These are phyloP conservation scores for Solanum hybrid DNA, from an alignment of 305 asterid genomes.

Conservation along the genomic window DNA sequence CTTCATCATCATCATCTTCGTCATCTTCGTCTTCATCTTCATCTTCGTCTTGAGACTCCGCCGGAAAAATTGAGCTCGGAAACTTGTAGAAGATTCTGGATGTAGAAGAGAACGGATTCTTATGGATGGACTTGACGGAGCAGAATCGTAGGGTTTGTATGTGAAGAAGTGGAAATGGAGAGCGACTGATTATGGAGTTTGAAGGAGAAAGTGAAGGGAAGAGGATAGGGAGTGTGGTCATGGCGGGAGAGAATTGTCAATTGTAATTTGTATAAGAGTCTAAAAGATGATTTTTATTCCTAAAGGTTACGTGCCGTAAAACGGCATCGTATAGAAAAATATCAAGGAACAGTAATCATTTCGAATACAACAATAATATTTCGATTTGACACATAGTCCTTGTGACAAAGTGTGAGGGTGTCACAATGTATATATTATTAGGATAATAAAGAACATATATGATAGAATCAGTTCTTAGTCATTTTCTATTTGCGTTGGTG, in stretches of 20 bases:
- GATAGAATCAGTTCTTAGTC: neutral
- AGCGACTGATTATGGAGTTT: neutral
- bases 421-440: neutral
- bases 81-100: conserved; percentile 26
- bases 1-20: conserved; percentile 42
- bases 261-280: neutral
- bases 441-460: neutral
- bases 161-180: conserved; percentile 17
- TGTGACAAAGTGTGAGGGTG: neutral
- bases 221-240: conserved; percentile 31
- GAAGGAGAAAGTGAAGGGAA: conserved; percentile 17
- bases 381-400: neutral
- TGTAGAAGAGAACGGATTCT: neutral
- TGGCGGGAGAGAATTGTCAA: conserved; percentile 59
- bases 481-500: too few relatives aligned
- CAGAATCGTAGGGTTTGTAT: conserved; percentile 20
- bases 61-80: conserved; percentile 35
- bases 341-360: neutral
- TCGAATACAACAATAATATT: neutral
- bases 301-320: neutral
- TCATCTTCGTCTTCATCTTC: conserved; percentile 36
- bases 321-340: neutral
- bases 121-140: conserved; percentile 9
- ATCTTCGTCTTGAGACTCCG: conserved; percentile 31
- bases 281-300: conserved; percentile 1